A percentile compares a stretch with the other conserved stretches of the same genome.
Evolutionary conservation across 2,329 filamentous ascomycete species (phyloP).

Genomic region (Byssoonygena ceratinophila): DNA sequence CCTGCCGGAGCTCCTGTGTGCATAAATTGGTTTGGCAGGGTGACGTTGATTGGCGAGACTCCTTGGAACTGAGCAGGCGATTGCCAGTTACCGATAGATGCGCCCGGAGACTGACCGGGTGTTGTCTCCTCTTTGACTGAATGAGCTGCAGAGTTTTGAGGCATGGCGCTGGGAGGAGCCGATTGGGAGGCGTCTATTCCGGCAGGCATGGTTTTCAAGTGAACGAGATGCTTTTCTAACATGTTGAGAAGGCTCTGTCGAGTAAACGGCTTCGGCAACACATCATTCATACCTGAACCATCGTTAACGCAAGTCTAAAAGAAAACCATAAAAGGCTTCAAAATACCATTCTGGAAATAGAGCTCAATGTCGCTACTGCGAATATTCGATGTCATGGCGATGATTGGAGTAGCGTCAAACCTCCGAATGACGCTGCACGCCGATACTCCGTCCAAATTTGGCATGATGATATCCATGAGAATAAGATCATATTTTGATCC

Average conservation of each 20-base stretch:
- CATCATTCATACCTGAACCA: slow-evolving; percentile 83
- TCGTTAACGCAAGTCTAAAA: neutral
- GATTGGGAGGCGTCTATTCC: slow-evolving; percentile 44
- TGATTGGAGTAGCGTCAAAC: slow-evolving; percentile 73
- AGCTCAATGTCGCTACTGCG: slow-evolving; percentile 91
- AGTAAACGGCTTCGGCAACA: slow-evolving; percentile 93
- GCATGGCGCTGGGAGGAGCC: slow-evolving; percentile 35
- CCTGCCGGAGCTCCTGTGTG: slow-evolving; percentile 4
- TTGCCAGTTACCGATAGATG: slow-evolving; percentile 51
- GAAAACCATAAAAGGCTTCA: neutral
- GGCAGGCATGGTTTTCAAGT: slow-evolving; percentile 59
- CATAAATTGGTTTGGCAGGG: slow-evolving; percentile 34
- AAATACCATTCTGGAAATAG: slow-evolving; percentile 89
- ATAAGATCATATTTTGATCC: slow-evolving; percentile 59
- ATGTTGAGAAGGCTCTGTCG: slow-evolving; percentile 73
- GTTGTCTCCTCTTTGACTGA: slow-evolving; percentile 55
- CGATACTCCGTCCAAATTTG: slow-evolving; percentile 85
- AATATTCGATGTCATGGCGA: slow-evolving; percentile 98
- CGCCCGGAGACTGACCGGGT: slow-evolving; percentile 51
- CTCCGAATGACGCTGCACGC: slow-evolving; percentile 88
- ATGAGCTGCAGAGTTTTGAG: slow-evolving; percentile 44
- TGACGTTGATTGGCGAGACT: slow-evolving; percentile 47
- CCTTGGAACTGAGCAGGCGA: slow-evolving; percentile 50
- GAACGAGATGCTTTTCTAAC: slow-evolving; percentile 78
- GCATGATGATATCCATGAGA: slow-evolving; percentile 96